Percentiles rank a stretch among this genome's conserved stretches.
phyloP scores from a whole-genome alignment of 2,329 filamentous ascomycete species.

The Cladosporium oxysporum region DNA sequence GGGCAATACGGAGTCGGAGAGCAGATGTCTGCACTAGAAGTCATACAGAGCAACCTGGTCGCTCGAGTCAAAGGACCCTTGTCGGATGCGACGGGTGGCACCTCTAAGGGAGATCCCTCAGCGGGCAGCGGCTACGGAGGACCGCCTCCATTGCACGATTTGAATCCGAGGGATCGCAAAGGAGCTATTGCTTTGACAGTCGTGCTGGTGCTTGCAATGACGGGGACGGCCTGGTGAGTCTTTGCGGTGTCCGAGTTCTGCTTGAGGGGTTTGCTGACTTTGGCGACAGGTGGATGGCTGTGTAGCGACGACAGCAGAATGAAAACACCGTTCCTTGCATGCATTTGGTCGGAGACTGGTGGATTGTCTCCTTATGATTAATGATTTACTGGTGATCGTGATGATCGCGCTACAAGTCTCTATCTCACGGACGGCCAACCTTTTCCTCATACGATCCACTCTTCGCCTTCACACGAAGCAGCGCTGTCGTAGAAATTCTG shows the following conservation, averaged over 20 bases:
- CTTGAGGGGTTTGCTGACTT: not conserved
- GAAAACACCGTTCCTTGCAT: not conserved
- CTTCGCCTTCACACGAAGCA: not conserved
- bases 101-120: conserved; percentile 48
- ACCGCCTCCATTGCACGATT: not conserved
- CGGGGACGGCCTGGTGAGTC: conserved; percentile 10
- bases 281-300: conserved; percentile 4
- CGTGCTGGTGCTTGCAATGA: not conserved
- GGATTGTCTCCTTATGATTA: not conserved
- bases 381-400: not conserved
- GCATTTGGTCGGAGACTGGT: not conserved
- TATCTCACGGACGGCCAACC: not conserved
- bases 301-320: not conserved
- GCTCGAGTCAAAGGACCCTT: conserved; percentile 43
- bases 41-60: conserved; percentile 50
- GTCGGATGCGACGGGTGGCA: conserved; percentile 55
- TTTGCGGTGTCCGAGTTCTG: not conserved
- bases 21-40: conserved; percentile 59
- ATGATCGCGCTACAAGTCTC: not conserved
- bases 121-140: conserved; percentile 36
- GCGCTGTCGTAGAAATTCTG: not conserved
- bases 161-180: conserved; percentile 54
- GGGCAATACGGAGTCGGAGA: conserved; percentile 54
- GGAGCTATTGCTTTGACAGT: conserved; percentile 56
- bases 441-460: conserved; percentile 11